A percentile compares a stretch with the other conserved stretches of the same genome.
Conservation (phyloP, 2,329 filamentous ascomycete genomes). For the Clonostachys sp. region DNA sequence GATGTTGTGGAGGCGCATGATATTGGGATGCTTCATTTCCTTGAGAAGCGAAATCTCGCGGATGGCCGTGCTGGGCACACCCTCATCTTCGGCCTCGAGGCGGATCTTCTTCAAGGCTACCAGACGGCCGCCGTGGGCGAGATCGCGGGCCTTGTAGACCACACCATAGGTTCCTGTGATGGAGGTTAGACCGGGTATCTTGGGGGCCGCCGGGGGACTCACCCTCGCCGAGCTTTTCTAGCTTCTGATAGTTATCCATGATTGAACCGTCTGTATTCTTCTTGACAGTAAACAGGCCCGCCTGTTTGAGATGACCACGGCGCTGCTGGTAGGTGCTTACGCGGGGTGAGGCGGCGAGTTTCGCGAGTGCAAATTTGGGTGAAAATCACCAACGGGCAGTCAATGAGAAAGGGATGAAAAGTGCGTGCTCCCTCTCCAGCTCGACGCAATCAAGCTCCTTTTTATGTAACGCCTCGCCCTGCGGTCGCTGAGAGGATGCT, state of each 20-base stretch:
- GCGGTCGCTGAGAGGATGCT: too few relatives aligned
- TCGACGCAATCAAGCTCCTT: too few relatives aligned
- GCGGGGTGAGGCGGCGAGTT: too few relatives aligned
- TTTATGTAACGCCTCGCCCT: too few relatives aligned
- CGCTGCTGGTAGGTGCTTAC: too few relatives aligned
- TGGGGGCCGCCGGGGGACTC: slow-evolving; percentile 4
- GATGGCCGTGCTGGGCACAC: slow-evolving; percentile 90
- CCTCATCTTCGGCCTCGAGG: slow-evolving; percentile 91
- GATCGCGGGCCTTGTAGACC: slow-evolving; percentile 89
- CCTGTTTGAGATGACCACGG: too few relatives aligned
- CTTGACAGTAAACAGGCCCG: too few relatives aligned
- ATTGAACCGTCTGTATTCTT: too few relatives aligned
- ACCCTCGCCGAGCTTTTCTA: slow-evolving; percentile 97
- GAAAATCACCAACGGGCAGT: too few relatives aligned
- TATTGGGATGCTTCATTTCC: slow-evolving; percentile 90
- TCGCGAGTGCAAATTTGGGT: too few relatives aligned
- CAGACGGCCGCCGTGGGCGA: slow-evolving; percentile 76
- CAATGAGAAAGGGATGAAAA: too few relatives aligned
- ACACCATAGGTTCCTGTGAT: slow-evolving; percentile 82
- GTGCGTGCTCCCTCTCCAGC: too few relatives aligned
- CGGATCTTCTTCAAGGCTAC: slow-evolving; percentile 95
- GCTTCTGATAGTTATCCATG: slow-evolving; percentile 96
- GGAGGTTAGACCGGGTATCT: not conserved
- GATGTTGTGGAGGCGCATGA: slow-evolving; percentile 84
- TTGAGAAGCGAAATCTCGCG: slow-evolving; percentile 92